phyloP scores from a whole-genome alignment of 768 basidiomycete genomes.

The Termitomyces sp. region DNA sequence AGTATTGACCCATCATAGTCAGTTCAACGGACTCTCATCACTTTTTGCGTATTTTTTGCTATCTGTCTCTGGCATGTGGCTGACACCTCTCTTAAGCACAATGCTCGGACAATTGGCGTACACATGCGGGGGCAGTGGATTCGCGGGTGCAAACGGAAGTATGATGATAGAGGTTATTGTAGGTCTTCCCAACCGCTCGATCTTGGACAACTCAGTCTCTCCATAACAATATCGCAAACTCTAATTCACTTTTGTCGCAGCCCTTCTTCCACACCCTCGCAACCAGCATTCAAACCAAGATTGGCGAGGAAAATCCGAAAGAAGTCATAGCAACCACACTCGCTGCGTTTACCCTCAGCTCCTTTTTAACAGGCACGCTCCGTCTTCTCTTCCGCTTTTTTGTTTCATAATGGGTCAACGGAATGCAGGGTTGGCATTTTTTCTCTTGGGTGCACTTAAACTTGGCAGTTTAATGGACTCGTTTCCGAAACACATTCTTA shows the following conservation, averaged over 20 bases:
- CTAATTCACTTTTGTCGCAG: conserved; percentile 26
- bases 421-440: conserved; percentile 63
- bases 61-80: not conserved
- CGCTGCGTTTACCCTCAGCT: conserved; percentile 81
- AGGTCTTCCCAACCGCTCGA: conserved; percentile 20
- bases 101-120: conserved; percentile 74
- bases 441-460: conserved; percentile 75
- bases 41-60: not conserved
- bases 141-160: conserved; percentile 86
- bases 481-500: conserved; percentile 97
- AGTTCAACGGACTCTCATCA: conserved; percentile 42
- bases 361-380: conserved; percentile 76
- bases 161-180: conserved; percentile 99
- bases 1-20: conserved; percentile 14
- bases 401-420: not conserved
- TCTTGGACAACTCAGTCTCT: not conserved
- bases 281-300: conserved; percentile 62
- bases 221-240: not conserved
- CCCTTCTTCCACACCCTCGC: conserved; percentile 96
- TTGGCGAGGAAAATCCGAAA: conserved; percentile 62
- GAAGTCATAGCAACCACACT: conserved; percentile 89
- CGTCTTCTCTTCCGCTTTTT: not conserved
- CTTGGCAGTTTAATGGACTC: conserved; percentile 88
- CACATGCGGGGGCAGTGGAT: conserved; percentile 81
- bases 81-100: not conserved